Evolutionary conservation across 441 rosid species (phyloP).

Genomic region (Populus hybrid): DNA sequence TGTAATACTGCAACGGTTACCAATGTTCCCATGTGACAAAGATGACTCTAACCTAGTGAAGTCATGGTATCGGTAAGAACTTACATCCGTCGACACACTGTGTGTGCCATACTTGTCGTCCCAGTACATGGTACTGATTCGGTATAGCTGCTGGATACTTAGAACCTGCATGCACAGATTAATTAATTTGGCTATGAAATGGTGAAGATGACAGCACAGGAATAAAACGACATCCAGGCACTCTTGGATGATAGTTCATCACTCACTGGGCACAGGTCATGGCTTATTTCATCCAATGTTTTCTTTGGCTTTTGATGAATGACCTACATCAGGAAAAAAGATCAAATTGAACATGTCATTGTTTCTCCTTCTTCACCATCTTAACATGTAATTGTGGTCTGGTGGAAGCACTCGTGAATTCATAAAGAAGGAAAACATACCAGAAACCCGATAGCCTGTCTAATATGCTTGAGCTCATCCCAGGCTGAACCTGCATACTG

Average conservation of each 20-base stretch:
- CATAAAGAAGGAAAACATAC: conserved; percentile 34
- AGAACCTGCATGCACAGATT: too few species aligned
- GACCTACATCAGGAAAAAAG: conserved; percentile 46
- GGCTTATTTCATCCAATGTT: conserved; percentile 90
- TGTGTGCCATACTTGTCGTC: too few species aligned
- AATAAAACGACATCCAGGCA: neutral
- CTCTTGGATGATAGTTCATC: neutral
- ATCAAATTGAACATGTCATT: neutral
- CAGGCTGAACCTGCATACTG: conserved; percentile 92
- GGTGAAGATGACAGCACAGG: too few species aligned
- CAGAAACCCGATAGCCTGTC: conserved; percentile 96
- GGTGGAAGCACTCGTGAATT: conserved; percentile 4
- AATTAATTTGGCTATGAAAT: too few species aligned
- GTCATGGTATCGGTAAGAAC: too few species aligned
- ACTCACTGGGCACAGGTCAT: conserved; percentile 93
- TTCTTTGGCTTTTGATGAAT: conserved; percentile 98
- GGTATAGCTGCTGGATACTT: too few species aligned
- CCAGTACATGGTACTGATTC: too few species aligned
- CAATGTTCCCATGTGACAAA: too few species aligned
- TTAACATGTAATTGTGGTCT: conserved; percentile 4
- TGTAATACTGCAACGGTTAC: too few species aligned
- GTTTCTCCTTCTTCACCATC: neutral
- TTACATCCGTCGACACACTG: too few species aligned
- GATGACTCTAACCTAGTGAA: too few species aligned
- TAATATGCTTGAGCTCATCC: conserved; percentile 90